A percentile compares a stretch with the other conserved stretches of the same genome.
These are phyloP conservation scores for Phaseolus coccineus DNA, from an alignment of 331 rosid species.

Conservation along the genomic window DNA sequence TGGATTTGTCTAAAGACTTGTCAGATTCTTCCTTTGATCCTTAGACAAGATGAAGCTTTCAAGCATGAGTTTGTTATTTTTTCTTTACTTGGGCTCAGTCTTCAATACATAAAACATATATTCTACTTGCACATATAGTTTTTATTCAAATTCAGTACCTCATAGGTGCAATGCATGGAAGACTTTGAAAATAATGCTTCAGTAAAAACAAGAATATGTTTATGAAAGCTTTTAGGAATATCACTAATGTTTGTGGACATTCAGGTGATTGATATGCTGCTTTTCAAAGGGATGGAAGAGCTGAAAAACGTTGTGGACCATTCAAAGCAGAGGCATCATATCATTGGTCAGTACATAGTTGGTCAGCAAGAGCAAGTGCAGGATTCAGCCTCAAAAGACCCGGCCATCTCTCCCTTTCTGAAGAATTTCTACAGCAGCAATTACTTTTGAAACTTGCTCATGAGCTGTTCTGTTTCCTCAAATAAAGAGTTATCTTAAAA, in stretches of 20 bases:
- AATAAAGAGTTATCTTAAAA: constrained; percentile 68
- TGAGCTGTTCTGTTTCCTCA: constrained; percentile 44
- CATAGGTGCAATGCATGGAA: constrained; percentile 22
- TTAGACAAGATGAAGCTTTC: constrained; percentile 23
- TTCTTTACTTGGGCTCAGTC: constrained; percentile 10
- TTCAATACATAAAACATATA: constrained; percentile 25
- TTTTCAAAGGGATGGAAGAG: constrained; percentile 93
- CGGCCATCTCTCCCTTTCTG: constrained; percentile 67
- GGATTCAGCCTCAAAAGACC: constrained; percentile 74
- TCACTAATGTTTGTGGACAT: constrained; percentile 44
- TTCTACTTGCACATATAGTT: constrained; percentile 2
- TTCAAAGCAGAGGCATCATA: constrained; percentile 97
- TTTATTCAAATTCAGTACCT: constrained; percentile 6
- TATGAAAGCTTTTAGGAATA: background rate
- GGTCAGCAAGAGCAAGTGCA: constrained; percentile 63
- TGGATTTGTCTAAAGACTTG: constrained; percentile 7
- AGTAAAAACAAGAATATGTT: background rate
- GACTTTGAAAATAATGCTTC: constrained; percentile 19
- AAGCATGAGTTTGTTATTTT: constrained; percentile 24
- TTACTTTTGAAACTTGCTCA: constrained; percentile 63
- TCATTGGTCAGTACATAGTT: constrained; percentile 87
- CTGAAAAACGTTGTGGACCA: constrained; percentile 76
- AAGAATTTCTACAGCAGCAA: constrained; percentile 79
- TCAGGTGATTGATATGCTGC: constrained; percentile 93
- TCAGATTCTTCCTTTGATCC: constrained; percentile 30